Conservation (phyloP, 2,329 filamentous ascomycete genomes). For the Diaporthe australafricana region DNA sequence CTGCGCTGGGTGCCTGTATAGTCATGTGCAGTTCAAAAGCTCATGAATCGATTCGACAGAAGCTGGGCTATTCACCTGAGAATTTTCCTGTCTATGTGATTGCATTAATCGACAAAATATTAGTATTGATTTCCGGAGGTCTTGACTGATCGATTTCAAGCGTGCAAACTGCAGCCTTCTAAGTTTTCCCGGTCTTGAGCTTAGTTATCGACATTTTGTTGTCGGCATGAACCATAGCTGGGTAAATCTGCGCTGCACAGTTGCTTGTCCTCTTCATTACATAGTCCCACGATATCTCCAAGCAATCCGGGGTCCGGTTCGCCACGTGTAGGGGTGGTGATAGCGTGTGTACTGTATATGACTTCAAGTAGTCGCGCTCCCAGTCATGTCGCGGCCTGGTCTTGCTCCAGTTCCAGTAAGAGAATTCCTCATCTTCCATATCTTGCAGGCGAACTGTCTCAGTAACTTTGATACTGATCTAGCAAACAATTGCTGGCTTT, state of each 20-base stretch:
- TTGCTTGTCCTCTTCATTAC: slow-evolving; percentile 21
- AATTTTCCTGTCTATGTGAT: too few species aligned
- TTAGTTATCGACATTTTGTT: background rate
- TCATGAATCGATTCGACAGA: too few species aligned
- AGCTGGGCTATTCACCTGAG: too few species aligned
- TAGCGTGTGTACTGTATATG: slow-evolving; percentile 21
- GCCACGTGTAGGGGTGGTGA: slow-evolving; percentile 5
- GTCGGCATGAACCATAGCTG: slow-evolving; percentile 4
- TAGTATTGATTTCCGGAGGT: too few species aligned
- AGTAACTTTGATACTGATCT: slow-evolving; percentile 20
- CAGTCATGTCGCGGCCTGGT: background rate
- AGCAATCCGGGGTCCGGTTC: background rate
- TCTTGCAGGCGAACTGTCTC: background rate
- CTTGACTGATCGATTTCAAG: too few species aligned
- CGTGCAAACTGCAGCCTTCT: background rate
- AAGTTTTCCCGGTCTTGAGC: accelerated
- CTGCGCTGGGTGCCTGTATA: too few species aligned
- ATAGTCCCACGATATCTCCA: slow-evolving; percentile 24
- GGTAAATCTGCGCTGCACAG: slow-evolving; percentile 8
- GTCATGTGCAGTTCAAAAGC: too few species aligned
- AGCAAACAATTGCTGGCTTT: slow-evolving; percentile 17
- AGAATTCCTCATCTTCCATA: background rate
- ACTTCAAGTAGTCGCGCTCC: slow-evolving; percentile 20
- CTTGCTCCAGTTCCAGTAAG: slow-evolving; percentile 24
- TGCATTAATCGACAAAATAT: too few species aligned